Evolutionary conservation across 371 early-diverging fungal genomes (phyloP).

Genomic region (Mortierella sp.): DNA sequence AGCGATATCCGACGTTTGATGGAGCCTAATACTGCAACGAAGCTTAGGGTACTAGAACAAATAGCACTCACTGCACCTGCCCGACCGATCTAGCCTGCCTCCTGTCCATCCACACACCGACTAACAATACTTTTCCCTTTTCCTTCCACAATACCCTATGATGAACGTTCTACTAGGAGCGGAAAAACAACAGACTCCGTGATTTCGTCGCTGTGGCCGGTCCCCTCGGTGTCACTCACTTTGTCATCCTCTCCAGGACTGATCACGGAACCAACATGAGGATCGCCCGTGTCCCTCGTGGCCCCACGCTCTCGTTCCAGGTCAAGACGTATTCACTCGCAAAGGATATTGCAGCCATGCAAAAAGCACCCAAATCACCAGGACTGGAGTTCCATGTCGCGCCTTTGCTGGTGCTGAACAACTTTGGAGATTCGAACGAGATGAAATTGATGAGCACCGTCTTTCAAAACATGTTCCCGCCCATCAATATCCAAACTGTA

Average conservation of each 20-base stretch:
- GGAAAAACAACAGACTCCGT: slow-evolving; percentile 90
- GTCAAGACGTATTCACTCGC: slow-evolving; percentile 86
- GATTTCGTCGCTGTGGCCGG: slow-evolving; percentile 94
- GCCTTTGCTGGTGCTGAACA: slow-evolving; percentile 93
- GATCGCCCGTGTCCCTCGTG: slow-evolving; percentile 89
- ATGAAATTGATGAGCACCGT: slow-evolving; percentile 92
- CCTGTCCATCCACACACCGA: neutral
- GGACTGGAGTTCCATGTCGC: slow-evolving; percentile 81
- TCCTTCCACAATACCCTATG: too few relatives aligned
- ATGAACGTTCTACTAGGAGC: slow-evolving; percentile 66
- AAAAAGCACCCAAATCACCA: slow-evolving; percentile 84
- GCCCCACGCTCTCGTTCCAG: slow-evolving; percentile 95
- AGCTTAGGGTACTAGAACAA: slow-evolving; percentile 81
- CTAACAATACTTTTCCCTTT: neutral
- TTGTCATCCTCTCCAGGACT: slow-evolving; percentile 89
- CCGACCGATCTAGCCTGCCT: neutral
- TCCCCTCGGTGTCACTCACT: slow-evolving; percentile 88
- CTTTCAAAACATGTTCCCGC: slow-evolving; percentile 96
- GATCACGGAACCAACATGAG: slow-evolving; percentile 87
- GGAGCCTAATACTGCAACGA: slow-evolving; percentile 93
- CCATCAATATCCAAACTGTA: slow-evolving; percentile 92
- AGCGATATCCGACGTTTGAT: slow-evolving; percentile 88
- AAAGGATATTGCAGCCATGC: slow-evolving; percentile 84
- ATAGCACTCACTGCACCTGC: neutral
- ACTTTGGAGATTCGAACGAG: slow-evolving; percentile 86